A percentile compares a stretch with the other conserved stretches of the same genome.
These are phyloP conservation scores for Adenanthera pavonina DNA, from an alignment of 306 rosid species.

Conservation along the genomic window DNA sequence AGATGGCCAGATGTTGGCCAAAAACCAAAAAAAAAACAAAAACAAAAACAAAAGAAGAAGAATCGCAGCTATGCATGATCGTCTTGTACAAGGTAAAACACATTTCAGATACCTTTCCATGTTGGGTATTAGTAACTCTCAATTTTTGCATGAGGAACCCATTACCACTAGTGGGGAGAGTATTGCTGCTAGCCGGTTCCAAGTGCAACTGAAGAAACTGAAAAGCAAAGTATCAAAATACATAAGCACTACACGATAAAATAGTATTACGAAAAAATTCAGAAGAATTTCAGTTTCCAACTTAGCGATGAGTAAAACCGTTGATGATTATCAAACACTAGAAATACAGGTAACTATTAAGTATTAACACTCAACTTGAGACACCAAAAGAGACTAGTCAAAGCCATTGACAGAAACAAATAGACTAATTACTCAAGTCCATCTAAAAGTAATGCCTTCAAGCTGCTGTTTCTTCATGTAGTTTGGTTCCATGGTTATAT, in stretches of 20 bases:
- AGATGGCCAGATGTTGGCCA: neutral
- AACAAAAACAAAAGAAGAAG: too few relatives aligned
- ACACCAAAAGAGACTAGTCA: constrained; percentile 25
- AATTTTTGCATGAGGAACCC: constrained; percentile 66
- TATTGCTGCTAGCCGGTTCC: constrained; percentile 78
- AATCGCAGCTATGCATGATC: neutral
- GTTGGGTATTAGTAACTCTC: constrained; percentile 77
- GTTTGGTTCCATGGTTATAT: constrained; percentile 1
- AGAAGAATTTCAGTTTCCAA: constrained; percentile 25
- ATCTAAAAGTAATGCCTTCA: constrained; percentile 14
- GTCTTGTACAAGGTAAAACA: neutral
- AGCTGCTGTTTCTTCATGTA: constrained; percentile 22
- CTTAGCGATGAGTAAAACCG: neutral
- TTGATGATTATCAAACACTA: neutral
- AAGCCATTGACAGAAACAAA: neutral
- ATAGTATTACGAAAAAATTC: neutral
- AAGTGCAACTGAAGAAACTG: constrained; percentile 92
- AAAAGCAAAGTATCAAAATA: constrained; percentile 40
- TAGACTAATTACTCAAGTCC: neutral
- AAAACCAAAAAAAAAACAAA: too few relatives aligned
- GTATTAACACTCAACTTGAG: neutral
- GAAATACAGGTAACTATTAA: neutral
- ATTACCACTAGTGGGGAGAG: constrained; percentile 65
- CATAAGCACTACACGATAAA: constrained; percentile 30
- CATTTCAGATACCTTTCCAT: constrained; percentile 69